Conservation (phyloP, 169 alveolate species). For the Cryptosporidium felis region DNA sequence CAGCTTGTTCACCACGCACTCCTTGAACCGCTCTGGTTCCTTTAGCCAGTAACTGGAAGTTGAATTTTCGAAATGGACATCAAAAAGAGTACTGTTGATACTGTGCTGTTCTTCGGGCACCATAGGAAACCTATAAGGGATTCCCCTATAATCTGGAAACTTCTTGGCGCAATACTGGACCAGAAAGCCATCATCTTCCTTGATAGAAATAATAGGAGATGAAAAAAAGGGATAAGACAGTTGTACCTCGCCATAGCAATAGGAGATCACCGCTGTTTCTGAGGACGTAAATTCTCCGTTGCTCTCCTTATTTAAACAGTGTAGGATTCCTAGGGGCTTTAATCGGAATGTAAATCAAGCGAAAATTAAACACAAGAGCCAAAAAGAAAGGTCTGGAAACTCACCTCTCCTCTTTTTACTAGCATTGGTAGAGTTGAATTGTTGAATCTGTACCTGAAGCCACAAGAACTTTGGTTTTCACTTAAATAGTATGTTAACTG, state of each 20-base stretch:
- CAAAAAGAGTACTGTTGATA: slow-evolving; percentile 27
- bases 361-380: neutral
- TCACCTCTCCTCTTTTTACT: slow-evolving; percentile 55
- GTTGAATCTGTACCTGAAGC: slow-evolving; percentile 26
- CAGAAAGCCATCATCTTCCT: slow-evolving; percentile 42
- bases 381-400: neutral
- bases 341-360: neutral
- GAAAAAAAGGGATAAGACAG: slow-evolving; percentile 45
- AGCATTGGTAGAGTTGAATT: slow-evolving; percentile 15
- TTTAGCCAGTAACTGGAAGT: neutral
- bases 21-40: neutral
- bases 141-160: slow-evolving; percentile 27
- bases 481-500: neutral
- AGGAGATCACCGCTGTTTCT: neutral
- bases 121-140: slow-evolving; percentile 38
- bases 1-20: slow-evolving; percentile 24
- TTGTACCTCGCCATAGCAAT: slow-evolving; percentile 52
- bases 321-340: slow-evolving; percentile 18
- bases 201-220: slow-evolving; percentile 5
- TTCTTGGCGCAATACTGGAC: slow-evolving; percentile 6
- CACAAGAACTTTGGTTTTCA: slow-evolving; percentile 11
- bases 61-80: neutral
- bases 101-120: slow-evolving; percentile 6
- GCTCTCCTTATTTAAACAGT: neutral
- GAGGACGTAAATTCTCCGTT: no score